Percentiles rank a stretch among this genome's conserved stretches.
phyloP scores from a whole-genome alignment of 768 basidiomycete species.

The Termitomyces sp. region DNA sequence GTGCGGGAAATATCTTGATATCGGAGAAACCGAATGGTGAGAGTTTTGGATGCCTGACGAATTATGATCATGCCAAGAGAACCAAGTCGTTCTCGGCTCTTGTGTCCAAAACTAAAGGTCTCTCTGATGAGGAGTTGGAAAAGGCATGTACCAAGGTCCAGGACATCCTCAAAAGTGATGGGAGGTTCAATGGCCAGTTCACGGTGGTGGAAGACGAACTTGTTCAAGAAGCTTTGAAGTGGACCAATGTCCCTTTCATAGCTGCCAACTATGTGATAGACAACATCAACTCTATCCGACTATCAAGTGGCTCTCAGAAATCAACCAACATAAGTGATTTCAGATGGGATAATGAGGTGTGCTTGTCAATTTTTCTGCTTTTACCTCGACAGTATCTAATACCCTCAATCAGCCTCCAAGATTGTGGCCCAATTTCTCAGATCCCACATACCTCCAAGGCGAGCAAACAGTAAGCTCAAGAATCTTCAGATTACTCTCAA shows the following conservation, averaged over 20 bases:
- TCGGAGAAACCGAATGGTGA: background rate
- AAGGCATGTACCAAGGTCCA: background rate
- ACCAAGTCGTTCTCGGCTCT: background rate
- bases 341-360: background rate
- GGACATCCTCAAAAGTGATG: background rate
- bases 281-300: background rate
- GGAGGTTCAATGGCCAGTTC: background rate
- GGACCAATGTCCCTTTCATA: background rate
- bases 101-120: background rate
- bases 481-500: background rate
- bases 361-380: background rate
- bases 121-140: background rate
- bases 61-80: slow-evolving; percentile 5
- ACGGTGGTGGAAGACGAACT: background rate
- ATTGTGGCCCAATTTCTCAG: background rate
- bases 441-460: background rate
- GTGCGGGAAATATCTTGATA: slow-evolving; percentile 1
- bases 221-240: background rate
- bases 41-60: background rate
- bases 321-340: background rate
- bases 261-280: background rate
- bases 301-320: background rate
- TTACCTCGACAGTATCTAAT: background rate
- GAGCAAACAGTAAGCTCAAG: background rate
- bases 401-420: background rate